These are phyloP conservation scores for Aureobasidium sp. DNA, from an alignment of 2,329 filamentous ascomycete genomes.

Conservation along the genomic window DNA sequence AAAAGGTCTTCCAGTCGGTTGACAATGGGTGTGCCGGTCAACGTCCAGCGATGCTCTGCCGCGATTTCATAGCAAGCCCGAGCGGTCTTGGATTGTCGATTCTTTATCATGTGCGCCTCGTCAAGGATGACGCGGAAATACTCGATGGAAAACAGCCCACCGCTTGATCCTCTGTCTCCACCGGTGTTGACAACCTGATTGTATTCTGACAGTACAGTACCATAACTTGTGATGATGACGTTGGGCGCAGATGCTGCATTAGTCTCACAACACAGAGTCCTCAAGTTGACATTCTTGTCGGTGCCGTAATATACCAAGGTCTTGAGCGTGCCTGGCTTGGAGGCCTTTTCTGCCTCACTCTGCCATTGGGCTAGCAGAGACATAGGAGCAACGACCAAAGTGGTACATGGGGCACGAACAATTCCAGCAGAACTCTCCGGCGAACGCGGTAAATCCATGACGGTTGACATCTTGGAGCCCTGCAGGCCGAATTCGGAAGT, in stretches of 20 bases:
- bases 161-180: constrained; percentile 57
- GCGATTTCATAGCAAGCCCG: constrained; percentile 88
- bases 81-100: constrained; percentile 78
- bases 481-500: constrained; percentile 44
- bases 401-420: constrained; percentile 74
- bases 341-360: constrained; percentile 87
- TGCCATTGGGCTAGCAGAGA: constrained; percentile 96
- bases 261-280: constrained; percentile 66
- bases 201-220: constrained; percentile 84
- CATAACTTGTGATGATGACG: constrained; percentile 91
- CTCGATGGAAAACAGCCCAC: constrained; percentile 77
- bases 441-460: constrained; percentile 58
- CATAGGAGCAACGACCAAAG: constrained; percentile 93
- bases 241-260: constrained; percentile 75
- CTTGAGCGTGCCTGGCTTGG: constrained; percentile 72
- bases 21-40: constrained; percentile 94
- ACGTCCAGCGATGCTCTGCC: constrained; percentile 80
- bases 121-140: constrained; percentile 96
- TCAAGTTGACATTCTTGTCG: constrained; percentile 74
- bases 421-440: constrained; percentile 51
- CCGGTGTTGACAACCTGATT: constrained; percentile 62
- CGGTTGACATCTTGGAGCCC: constrained; percentile 20
- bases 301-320: constrained; percentile 85
- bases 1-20: constrained; percentile 94
- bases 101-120: constrained; percentile 91